Evolutionary conservation across 805 yeast genomes (phyloP).

Genomic region (Cyberlindnera xishuangbannaensis): DNA sequence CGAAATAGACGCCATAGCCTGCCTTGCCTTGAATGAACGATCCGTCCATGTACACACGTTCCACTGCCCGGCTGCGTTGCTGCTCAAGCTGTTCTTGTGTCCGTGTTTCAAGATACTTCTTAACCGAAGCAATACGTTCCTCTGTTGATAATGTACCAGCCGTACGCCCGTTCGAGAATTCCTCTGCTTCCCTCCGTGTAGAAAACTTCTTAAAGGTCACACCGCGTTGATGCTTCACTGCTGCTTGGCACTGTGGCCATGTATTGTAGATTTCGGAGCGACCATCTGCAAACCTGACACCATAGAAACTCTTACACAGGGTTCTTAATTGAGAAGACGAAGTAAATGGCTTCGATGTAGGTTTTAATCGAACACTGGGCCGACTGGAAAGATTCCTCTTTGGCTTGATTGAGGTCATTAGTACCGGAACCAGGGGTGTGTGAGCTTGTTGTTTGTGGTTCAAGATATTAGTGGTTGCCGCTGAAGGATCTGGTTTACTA

Average conservation of each 20-base stretch:
- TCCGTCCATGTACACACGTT: constrained; percentile 68
- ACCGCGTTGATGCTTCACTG: constrained; percentile 29
- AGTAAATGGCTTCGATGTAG: background rate
- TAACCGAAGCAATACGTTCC: constrained; percentile 1
- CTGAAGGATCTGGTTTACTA: no score
- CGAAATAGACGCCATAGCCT: constrained; percentile 78
- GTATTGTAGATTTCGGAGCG: constrained; percentile 23
- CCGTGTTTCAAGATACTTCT: constrained; percentile 2
- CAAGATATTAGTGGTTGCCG: no score
- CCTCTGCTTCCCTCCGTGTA: constrained; percentile 10
- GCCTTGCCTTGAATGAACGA: constrained; percentile 55
- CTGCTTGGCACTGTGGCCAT: constrained; percentile 30
- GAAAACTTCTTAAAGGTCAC: constrained; percentile 40
- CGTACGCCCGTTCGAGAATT: constrained; percentile 6
- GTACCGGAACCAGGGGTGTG: no score
- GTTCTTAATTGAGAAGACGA: no score
- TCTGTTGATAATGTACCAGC: constrained; percentile 1
- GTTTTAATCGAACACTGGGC: background rate
- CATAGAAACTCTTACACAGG: constrained; percentile 27
- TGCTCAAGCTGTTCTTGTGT: constrained; percentile 2
- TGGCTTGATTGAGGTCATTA: background rate
- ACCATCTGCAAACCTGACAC: constrained; percentile 27
- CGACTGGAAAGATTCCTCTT: background rate
- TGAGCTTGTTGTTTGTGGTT: no score
- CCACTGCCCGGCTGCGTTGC: constrained; percentile 6